A percentile compares a stretch with the other conserved stretches of the same genome.
These are phyloP conservation scores for Rhodotorula diobovata DNA, from an alignment of 768 basidiomycete species.

Conservation along the genomic window DNA sequence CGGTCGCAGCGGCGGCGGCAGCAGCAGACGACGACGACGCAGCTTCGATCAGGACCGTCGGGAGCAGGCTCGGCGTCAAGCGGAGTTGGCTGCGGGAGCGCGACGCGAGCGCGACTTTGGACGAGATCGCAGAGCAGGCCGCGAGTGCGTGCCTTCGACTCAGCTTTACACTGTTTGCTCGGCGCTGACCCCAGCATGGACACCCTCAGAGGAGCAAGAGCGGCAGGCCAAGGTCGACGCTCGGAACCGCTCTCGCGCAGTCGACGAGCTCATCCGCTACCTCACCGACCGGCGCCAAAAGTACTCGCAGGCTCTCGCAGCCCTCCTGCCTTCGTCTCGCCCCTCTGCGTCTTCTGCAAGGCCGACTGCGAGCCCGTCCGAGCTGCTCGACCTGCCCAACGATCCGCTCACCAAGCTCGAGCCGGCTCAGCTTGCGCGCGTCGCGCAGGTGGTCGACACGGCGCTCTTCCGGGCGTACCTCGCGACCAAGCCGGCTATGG, in stretches of 20 bases:
- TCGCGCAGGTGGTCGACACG: constrained; percentile 91
- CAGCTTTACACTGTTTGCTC: background rate
- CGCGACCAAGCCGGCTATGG: constrained; percentile 68
- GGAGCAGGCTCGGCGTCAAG: constrained; percentile 14
- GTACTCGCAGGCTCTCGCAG: constrained; percentile 67
- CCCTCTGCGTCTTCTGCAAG: constrained; percentile 60
- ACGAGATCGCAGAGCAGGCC: constrained; percentile 44
- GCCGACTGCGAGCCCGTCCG: constrained; percentile 52
- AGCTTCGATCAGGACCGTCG: constrained; percentile 51
- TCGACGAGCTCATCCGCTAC: constrained; percentile 84
- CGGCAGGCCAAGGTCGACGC: constrained; percentile 14
- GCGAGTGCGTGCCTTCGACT: constrained; percentile 30
- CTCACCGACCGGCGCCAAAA: constrained; percentile 86
- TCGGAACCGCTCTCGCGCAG: constrained; percentile 49
- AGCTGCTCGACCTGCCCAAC: constrained; percentile 74
- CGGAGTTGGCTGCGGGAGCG: constrained; percentile 30
- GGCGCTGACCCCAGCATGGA: background rate
- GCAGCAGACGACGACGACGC: constrained; percentile 61
- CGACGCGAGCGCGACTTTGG: background rate
- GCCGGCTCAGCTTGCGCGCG: constrained; percentile 77
- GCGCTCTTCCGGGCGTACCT: constrained; percentile 91
- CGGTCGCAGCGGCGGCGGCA: background rate
- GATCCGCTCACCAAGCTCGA: constrained; percentile 65
- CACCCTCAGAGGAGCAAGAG: background rate
- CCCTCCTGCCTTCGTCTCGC: constrained; percentile 67